Evolutionary conservation across 768 basidiomycete genomes (phyloP).

Genomic region (Naganishia vishniacii): DNA sequence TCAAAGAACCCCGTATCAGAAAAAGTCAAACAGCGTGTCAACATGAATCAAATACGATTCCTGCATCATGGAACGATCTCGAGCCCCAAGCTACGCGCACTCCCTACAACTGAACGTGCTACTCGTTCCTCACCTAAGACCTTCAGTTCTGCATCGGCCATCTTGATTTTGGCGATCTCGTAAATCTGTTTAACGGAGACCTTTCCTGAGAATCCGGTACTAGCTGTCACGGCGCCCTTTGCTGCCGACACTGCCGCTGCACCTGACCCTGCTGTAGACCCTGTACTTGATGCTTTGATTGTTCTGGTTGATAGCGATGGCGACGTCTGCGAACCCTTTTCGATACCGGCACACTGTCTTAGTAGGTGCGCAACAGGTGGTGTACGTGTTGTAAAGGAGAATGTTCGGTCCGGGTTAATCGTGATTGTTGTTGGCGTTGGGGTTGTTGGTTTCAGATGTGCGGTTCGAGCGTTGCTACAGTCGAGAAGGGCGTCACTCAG

Average conservation of each 20-base stretch:
- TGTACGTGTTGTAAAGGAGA: constrained; percentile 77
- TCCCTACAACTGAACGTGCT: constrained; percentile 79
- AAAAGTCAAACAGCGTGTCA: no score
- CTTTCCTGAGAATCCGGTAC: constrained; percentile 55
- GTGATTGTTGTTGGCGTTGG: constrained; percentile 89
- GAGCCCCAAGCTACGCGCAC: constrained; percentile 80
- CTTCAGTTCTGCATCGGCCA: constrained; percentile 79
- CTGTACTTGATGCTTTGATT: constrained; percentile 1
- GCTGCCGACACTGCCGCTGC: constrained; percentile 1
- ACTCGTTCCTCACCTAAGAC: constrained; percentile 81
- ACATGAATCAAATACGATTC: no score
- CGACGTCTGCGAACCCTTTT: constrained; percentile 79
- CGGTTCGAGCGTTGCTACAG: constrained; percentile 76
- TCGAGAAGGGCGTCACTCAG: no score
- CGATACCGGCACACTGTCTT: constrained; percentile 81
- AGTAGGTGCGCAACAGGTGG: constrained; percentile 85
- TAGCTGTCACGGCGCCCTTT: constrained; percentile 26
- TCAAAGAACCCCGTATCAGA: no score
- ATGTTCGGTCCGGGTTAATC: constrained; percentile 89
- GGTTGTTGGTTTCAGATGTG: constrained; percentile 73
- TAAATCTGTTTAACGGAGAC: constrained; percentile 94
- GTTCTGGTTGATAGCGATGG: constrained; percentile 60
- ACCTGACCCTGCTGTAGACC: constrained; percentile 10
- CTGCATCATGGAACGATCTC: constrained; percentile 70
- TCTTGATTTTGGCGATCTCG: constrained; percentile 97